Evolutionary conservation across 2,329 filamentous ascomycete genomes (phyloP), one percentile per base, ranked within the genome.

Genomic region (Rhexocercosporidium sp.): DNA sequence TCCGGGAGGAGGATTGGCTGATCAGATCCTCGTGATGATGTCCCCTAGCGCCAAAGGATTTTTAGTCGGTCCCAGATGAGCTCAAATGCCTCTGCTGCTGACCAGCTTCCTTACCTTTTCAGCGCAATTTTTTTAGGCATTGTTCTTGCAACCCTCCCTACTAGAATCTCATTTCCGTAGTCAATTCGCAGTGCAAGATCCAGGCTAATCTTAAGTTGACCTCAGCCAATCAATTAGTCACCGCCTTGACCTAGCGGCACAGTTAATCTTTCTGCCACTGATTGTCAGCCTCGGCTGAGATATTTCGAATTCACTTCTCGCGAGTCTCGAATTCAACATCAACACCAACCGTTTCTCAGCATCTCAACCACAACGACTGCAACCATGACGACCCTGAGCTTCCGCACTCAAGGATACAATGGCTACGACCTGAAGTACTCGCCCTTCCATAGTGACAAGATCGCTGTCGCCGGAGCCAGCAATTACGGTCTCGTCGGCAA

Each of bases 401-500:
- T 92, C 82, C 91, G 92, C 71, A 98, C 96, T 25, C 87, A 93
- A 78, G 96, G 96, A 76, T 98, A 89, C 86, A 97, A 98, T 80
- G 94, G 94, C 75, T 97, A 97, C 82, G 93, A 92, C 73, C 94
- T 97, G 80, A 97, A 97, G 82, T 99, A 98, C 85, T 98, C 95
- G 65, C 96, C 96, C 7, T 99, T 97, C 83, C 97, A 96, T 83
- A 96, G 98, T 82, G 96, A 92, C 72, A 90, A 94, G 70, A 89
- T 99, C 71, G 95, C 95, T 66, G 94, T 97, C 75, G 92, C 93
- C 34, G 87, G 92, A 1, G 92, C 94, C n/a, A 89, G 95, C 71
- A 98, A 99, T 83, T 99, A 96, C 81, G 96, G 96, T 46, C 92
- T 99, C 46, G 95, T 99, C 41, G 96, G 96, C 57, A 99, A 99